Evolutionary conservation across 805 yeast species (phyloP).

Genomic region (Candida hungchunana): DNA sequence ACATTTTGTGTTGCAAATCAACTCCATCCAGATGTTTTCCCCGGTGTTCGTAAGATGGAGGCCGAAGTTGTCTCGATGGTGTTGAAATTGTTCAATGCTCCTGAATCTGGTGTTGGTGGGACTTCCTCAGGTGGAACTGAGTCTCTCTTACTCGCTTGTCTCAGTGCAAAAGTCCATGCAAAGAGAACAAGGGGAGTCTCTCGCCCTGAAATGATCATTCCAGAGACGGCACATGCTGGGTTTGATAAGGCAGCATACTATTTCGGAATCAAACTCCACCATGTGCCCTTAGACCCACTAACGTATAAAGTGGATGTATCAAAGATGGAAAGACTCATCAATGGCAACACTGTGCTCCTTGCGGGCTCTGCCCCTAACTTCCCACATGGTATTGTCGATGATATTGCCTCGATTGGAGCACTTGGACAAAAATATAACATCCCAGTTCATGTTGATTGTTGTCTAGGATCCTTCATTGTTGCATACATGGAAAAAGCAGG

Average conservation of each 20-base stretch:
- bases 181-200: constrained; percentile 51
- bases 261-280: constrained; percentile 79
- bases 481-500: constrained; percentile 72
- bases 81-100: constrained; percentile 74
- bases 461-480: constrained; percentile 88
- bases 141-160: constrained; percentile 77
- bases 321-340: constrained; percentile 62
- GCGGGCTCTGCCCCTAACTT: constrained; percentile 96
- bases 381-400: constrained; percentile 95
- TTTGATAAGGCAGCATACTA: constrained; percentile 89
- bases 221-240: constrained; percentile 90
- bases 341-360: constrained; percentile 72
- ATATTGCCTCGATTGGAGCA: constrained; percentile 74
- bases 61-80: constrained; percentile 93
- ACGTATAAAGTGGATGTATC: constrained; percentile 64
- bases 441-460: constrained; percentile 94
- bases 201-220: constrained; percentile 84
- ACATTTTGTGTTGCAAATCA: constrained; percentile 87
- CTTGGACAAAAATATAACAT: constrained; percentile 47
- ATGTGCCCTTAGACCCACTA: constrained; percentile 68
- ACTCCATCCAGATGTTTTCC: constrained; percentile 94
- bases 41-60: constrained; percentile 95
- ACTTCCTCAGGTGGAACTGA: constrained; percentile 96
- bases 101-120: constrained; percentile 66
- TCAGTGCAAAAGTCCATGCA: constrained; percentile 83